These are phyloP conservation scores for Firmiana major DNA, from an alignment of 345 rosid species.

Conservation along the genomic window DNA sequence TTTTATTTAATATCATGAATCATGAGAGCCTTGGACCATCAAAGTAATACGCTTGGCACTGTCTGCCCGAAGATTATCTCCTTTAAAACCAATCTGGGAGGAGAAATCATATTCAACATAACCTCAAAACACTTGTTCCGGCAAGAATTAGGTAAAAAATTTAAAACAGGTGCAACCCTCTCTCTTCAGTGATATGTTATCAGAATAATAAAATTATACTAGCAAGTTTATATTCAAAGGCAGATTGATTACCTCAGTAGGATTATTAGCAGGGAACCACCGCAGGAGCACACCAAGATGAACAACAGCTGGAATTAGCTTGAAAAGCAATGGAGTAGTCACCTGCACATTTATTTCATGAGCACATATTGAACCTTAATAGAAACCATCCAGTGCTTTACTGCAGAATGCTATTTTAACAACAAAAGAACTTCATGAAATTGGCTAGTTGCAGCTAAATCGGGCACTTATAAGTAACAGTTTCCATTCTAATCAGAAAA, in stretches of 20 bases:
- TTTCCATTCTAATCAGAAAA: neutral
- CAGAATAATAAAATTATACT: neutral
- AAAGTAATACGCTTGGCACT: conserved; percentile 77
- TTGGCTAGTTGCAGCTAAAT: neutral
- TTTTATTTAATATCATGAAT: conserved; percentile 71
- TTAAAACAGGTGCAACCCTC: conserved; percentile 3
- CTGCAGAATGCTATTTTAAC: neutral
- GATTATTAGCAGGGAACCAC: conserved; percentile 78
- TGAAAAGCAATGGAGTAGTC: conserved; percentile 93
- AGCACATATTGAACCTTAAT: conserved; percentile 4
- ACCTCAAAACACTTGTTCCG: conserved; percentile 23
- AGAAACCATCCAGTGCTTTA: neutral
- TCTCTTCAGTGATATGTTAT: neutral
- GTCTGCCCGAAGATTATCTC: conserved; percentile 74
- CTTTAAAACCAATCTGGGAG: conserved; percentile 82
- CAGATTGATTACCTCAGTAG: conserved; percentile 58
- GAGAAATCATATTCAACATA: conserved; percentile 30
- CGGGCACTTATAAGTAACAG: neutral
- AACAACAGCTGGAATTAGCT: conserved; percentile 86
- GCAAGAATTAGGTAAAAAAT: conserved; percentile 15
- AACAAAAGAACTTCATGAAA: neutral
- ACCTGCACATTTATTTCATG: conserved; percentile 42
- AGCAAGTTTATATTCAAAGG: neutral
- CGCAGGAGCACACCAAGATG: conserved; percentile 87
- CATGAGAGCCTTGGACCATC: conserved; percentile 82